Base-by-base conservation (phyloP, 1,284 basidiomycete species). In the Cutaneotrichosporon sp. region DNA sequence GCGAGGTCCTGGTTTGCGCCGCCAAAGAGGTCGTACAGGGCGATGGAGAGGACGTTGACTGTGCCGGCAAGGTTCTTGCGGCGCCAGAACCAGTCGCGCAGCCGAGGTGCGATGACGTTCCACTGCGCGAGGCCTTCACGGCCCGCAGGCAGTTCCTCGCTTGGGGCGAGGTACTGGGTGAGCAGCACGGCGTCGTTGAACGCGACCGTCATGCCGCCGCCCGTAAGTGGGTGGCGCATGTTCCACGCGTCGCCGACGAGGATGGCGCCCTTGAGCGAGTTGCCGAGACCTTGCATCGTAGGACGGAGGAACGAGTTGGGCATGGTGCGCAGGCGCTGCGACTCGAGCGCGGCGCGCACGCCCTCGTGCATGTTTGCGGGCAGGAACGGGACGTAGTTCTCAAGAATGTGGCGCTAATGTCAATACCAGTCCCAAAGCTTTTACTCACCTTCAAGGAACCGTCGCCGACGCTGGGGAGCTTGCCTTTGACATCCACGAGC, bases 151-250 rank as follows among this genome's bases (percentile, higher is more conserved):
- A 74, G 49, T 15, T 57, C 57, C 7, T 58, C 64, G 20, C 45
- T 55, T 13, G 73, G 72, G 1, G 76, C 72, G 0, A 94, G 76
- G 55, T 88, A 76, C 23, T 83, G 76, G 0, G 83, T 80, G 9
- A 96, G 78, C 18, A 88, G 67, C 15, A 90, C 84, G 14, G 87
- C 86, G 63, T 96, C 92, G 68, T 85, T 81, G 52, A 96, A 79
- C 2, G 90, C 90, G 40, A 94, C 91, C 1, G 90, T 92, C 92
- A 97, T 97, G 7, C 92, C 92, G 17, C 90, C 94, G 10, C 96
- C 96, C 0, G 94, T 98, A 12, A 99, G 80, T 0, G 96, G 94
- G 75, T 99, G 96, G 1, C 96, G 87, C 93, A 98, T 98, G 73
- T 98, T 99, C 87, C 92, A 94, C 1, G 94, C 86, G 72, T 98